Evolutionary conservation across 2,329 filamentous ascomycete genomes (phyloP), one percentile per base, ranked within the genome.

Genomic region (Sclerotinia nivalis): DNA sequence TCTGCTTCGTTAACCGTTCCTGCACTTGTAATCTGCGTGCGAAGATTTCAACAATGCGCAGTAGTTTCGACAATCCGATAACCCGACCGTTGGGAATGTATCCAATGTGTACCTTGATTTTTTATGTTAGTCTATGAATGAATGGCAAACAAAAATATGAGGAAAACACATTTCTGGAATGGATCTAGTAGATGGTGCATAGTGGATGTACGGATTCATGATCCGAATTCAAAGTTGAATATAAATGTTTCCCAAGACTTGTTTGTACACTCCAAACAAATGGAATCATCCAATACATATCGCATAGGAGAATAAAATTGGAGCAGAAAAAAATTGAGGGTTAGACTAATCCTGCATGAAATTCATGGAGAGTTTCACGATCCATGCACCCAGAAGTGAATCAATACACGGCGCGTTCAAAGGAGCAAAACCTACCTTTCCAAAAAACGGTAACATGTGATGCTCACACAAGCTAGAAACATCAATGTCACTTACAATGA

Each of bases 401-500:
- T 8, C 2, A 15, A 28, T 13, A 6, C 12, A 28, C 0, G 25
- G 5, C 25, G 15, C 9, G 22, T 25, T 20, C 5, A 25, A 31
- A 72, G 71, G 70, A 15, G 52, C n/a, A 60, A 54, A 45, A 47
- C 79, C 66, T 83, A 93, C 92, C 87, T 97, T 97, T 76, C 95
- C 95, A 6, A 87, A 93, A 77, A 98, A 98, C 0, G 94, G 95
- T 18, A 98, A 93, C 77, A 98, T 86, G 79, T 98, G 95, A 79
- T 98, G 95, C 83, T 98, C 95, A 83, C 95, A 97, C 59, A 97
- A 84, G 71, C 91, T 94, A 80, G 93, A 96, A 28, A 97, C 87
- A 78, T 97, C 93, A 77, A 98, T 97, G 77, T 97, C 93, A 82
- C 96, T 96, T 72, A 97, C 93, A 76, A 97, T 96, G 52, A 97